Base-by-base conservation (phyloP, 805 yeast species). In the Pichia paraexigua region DNA sequence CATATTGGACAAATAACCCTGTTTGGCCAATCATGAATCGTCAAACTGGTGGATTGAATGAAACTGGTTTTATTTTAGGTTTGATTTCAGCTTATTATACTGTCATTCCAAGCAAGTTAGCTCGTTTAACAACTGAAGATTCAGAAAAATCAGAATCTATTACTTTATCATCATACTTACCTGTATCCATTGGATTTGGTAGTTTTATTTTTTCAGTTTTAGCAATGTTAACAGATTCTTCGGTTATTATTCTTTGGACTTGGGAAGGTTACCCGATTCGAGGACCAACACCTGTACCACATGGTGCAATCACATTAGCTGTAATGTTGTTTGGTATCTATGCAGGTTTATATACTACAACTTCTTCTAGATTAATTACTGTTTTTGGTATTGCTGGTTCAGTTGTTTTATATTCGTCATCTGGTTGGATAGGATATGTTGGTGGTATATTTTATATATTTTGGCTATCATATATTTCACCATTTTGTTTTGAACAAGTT, bases 1-100 rank as follows among this genome's bases (percentile, higher is more conserved):
- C 84, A 11, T 79, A 76, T 60, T 85, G 79, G 69, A 81, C 98
- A 2, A 91, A 91, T 63, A 94, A 94, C 64, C 99, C 99, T 40
- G 73, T 90, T 46, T 94, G 99, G 99, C 95, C 98, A 28, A 85
- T 91, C 47, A 83, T 94, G 91, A 83, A 90, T 64, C 75, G 74
- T 18, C 77, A 73, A 13, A 90, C 87, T 59, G 97, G 97, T 20
- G 99, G 99, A 15, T 80, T 80, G 74, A 92, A 92, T 67, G 74
- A 73, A 48, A 68, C 80, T 30, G 95, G 94, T 41, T 66, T 89
- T 3, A 66, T 73, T 5, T 53, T 85, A 47, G 96, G 95, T 22
- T 59, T 83, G 5, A 56, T 77, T 11, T 76, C 81, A 41, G 90
- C 92, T 3, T 58, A 79, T n/a, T 71, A 83, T 50, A 79, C 96